phyloP scores from a whole-genome alignment of 192 early-diverging fungal species.

The Irineochytrium annulatum region DNA sequence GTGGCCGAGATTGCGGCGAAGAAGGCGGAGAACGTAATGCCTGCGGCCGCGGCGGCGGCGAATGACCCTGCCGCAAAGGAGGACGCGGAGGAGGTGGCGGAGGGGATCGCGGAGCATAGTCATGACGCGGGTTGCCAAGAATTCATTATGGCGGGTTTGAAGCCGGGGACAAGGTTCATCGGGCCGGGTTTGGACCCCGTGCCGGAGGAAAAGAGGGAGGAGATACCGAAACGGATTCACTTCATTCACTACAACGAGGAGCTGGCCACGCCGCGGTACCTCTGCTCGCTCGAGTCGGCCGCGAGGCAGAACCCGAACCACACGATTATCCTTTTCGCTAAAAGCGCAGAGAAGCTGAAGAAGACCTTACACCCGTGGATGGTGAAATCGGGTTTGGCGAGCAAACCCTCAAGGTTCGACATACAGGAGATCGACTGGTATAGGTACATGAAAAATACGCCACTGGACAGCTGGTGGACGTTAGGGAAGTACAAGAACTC shows the following conservation, averaged over 20 bases:
- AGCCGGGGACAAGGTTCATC: no score
- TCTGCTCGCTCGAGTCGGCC: constrained; percentile 36
- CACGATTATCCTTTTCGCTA: constrained; percentile 21
- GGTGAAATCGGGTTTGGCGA: neutral
- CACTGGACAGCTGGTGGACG: constrained; percentile 27
- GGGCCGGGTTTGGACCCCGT: no score
- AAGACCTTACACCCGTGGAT: constrained; percentile 10
- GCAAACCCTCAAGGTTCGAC: no score
- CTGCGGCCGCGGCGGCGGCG: no score
- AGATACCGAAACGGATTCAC: constrained; percentile 23
- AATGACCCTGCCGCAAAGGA: no score
- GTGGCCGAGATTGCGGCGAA: no score
- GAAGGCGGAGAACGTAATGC: no score
- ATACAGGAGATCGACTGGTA: constrained; percentile 15
- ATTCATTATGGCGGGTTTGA: no score
- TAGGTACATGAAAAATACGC: constrained; percentile 20
- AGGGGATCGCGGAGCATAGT: no score
- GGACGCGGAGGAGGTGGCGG: no score
- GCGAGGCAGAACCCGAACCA: constrained; percentile 27
- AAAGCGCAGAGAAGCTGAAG: constrained; percentile 18
- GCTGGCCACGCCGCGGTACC: constrained; percentile 22
- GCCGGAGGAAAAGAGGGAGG: no score
- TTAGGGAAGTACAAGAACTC: constrained; percentile 7
- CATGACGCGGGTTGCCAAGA: no score
- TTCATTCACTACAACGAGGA: constrained; percentile 34